These are phyloP conservation scores for Astragalus membranaceus DNA, from an alignment of 306 rosid species.

Conservation along the genomic window DNA sequence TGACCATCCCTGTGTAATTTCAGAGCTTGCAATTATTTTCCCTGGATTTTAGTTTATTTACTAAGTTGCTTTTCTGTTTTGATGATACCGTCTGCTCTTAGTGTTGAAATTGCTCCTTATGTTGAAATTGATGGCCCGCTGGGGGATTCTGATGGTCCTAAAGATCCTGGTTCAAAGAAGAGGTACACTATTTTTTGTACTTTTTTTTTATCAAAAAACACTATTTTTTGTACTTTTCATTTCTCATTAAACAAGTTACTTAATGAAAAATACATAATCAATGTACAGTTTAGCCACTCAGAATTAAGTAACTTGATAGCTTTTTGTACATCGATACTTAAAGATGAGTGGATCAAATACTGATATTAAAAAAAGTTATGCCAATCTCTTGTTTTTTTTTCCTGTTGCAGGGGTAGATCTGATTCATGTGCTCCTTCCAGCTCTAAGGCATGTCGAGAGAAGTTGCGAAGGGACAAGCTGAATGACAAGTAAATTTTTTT, in stretches of 20 bases:
- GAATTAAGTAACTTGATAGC: background rate
- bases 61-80: slow-evolving; percentile 17
- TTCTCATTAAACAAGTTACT: background rate
- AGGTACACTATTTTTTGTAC: slow-evolving; percentile 35
- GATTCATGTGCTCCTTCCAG: slow-evolving; percentile 62
- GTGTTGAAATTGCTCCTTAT: slow-evolving; percentile 51
- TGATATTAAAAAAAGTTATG: background rate
- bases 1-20: background rate
- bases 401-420: slow-evolving; percentile 54
- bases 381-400: slow-evolving; percentile 7
- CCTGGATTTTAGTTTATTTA: background rate
- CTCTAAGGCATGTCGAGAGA: slow-evolving; percentile 95
- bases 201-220: too few relatives aligned
- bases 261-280: background rate
- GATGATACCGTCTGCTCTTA: slow-evolving; percentile 28
- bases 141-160: slow-evolving; percentile 59
- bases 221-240: background rate
- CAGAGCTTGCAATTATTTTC: background rate
- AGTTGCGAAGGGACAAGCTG: slow-evolving; percentile 88
- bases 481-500: slow-evolving; percentile 66
- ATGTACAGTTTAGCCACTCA: background rate
- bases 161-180: slow-evolving; percentile 74
- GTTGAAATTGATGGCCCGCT: slow-evolving; percentile 68
- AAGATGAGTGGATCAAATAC: background rate
- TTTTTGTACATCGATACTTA: background rate